Evolutionary conservation across 192 early-diverging fungal genomes (phyloP), one percentile per base, ranked within the genome.

Genomic region (Backusella circina): DNA sequence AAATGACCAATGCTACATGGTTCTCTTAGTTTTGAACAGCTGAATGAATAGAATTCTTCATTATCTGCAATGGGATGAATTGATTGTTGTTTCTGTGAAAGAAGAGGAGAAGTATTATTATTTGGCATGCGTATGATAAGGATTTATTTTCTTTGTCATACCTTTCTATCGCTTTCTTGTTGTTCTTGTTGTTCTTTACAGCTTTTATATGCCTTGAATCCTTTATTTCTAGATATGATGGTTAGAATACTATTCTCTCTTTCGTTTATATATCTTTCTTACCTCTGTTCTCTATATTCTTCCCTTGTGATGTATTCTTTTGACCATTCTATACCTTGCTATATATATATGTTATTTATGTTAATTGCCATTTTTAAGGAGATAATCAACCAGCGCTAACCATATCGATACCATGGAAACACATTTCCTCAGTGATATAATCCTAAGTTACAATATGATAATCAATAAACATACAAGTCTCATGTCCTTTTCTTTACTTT

Each of bases 1-100:
- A 91, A 86, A 72, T 91, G 90, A 31, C 84, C 85, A 75, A 85
- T 79, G 1, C 79, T 78, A 74, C 89, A 90, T 75, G 82, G 87
- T 37, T 80, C 77, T 31, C 75, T 67, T 12, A 86, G 71, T 5
- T 79, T 83, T 9, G 85, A 77, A 71, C 79, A 82, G 16, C 78
- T 84, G 66, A 88, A 89, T 26, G 72, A 64, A 65, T 88, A 89
- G 65, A 78, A 87, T 28, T 74, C 47, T 9, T 76, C 80, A 65
- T 84, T 76, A 2, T 41, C 41, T 31, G 73, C 70, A 18, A 82
- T 74, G 1, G 66, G 64, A 64, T 73, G 77, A 21, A 84, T 54
- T 44, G 76, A 41, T 67, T 83, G 73, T 26, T 39, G 61, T 28
- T 26, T 12, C 21, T 61, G 28, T 57, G 6, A 21, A 10, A 23